Evolutionary conservation across 768 basidiomycete species (phyloP).

Genomic region (Pleurotus citrinopileatus): DNA sequence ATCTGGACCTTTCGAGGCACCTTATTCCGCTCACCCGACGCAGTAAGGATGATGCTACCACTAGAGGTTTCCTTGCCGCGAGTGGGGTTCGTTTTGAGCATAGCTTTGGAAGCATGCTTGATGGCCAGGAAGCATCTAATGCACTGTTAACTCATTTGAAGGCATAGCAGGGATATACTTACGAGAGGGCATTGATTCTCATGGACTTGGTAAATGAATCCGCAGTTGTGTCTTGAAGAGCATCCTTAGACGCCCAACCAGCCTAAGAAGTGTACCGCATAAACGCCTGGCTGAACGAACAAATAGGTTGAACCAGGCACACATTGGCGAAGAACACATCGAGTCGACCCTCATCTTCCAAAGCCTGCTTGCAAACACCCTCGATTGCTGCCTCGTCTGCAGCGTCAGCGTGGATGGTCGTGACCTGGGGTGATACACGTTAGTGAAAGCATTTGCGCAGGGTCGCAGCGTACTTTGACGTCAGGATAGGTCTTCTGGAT

Average conservation of each 20-base stretch:
- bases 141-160: neutral
- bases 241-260: conserved; percentile 48
- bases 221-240: conserved; percentile 51
- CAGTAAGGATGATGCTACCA: conserved; percentile 87
- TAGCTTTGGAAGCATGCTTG: conserved; percentile 81
- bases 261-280: conserved; percentile 66
- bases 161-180: conserved; percentile 14
- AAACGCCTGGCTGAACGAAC: too few species aligned
- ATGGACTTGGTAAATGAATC: conserved; percentile 74
- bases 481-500: conserved; percentile 69
- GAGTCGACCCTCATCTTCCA: conserved; percentile 79
- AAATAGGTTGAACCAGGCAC: too few species aligned
- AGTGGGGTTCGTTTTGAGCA: conserved; percentile 64
- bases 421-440: conserved; percentile 49
- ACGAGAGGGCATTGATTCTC: conserved; percentile 71
- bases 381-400: conserved; percentile 72
- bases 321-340: conserved; percentile 98
- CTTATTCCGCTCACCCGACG: conserved; percentile 61
- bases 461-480: conserved; percentile 59
- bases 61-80: conserved; percentile 66
- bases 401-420: conserved; percentile 76
- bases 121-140: conserved; percentile 84
- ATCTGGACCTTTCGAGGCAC: neutral
- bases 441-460: neutral
- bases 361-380: conserved; percentile 64